Evolutionary conservation across 1,284 basidiomycete species (phyloP).

Genomic region (Filobasidium uniguttulatum): DNA sequence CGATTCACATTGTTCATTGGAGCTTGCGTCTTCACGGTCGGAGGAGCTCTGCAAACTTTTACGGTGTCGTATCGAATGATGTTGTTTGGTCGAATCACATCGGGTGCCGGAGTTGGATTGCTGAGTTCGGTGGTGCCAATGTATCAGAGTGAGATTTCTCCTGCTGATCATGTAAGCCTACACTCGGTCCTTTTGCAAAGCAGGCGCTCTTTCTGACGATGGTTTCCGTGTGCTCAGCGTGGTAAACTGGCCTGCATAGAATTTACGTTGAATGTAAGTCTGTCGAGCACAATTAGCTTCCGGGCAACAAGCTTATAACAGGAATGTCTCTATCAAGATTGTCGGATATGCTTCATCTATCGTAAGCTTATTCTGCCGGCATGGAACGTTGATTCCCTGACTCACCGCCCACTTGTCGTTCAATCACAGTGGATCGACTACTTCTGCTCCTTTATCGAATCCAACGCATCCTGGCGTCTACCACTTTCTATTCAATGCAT

Average conservation of each 20-base stretch:
- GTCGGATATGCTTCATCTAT: slow-evolving; percentile 90
- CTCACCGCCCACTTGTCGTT: background rate
- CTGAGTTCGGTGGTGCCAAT: slow-evolving; percentile 90
- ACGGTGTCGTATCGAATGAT: slow-evolving; percentile 70
- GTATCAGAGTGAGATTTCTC: slow-evolving; percentile 93
- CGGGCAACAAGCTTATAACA: too few relatives aligned
- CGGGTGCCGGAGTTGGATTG: slow-evolving; percentile 86
- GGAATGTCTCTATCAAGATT: too few relatives aligned
- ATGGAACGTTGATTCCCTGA: background rate
- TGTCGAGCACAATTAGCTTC: too few relatives aligned
- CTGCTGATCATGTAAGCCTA: slow-evolving; percentile 66
- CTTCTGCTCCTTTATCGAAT: slow-evolving; percentile 74
- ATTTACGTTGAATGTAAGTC: slow-evolving; percentile 61
- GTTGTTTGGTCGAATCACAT: slow-evolving; percentile 74
- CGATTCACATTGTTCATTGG: slow-evolving; percentile 77
- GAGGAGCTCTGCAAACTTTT: slow-evolving; percentile 80
- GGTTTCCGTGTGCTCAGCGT: slow-evolving; percentile 50
- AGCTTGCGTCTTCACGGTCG: slow-evolving; percentile 73
- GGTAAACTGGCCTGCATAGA: slow-evolving; percentile 91
- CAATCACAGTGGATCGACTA: slow-evolving; percentile 82
- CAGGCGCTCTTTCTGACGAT: slow-evolving; percentile 4
- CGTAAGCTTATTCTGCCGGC: slow-evolving; percentile 42
- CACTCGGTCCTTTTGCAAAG: background rate
- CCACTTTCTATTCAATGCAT: slow-evolving; percentile 77
- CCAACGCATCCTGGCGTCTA: slow-evolving; percentile 67